These are phyloP conservation scores for Ruellia speciosa DNA, from an alignment of 305 asterid genomes.

Conservation along the genomic window DNA sequence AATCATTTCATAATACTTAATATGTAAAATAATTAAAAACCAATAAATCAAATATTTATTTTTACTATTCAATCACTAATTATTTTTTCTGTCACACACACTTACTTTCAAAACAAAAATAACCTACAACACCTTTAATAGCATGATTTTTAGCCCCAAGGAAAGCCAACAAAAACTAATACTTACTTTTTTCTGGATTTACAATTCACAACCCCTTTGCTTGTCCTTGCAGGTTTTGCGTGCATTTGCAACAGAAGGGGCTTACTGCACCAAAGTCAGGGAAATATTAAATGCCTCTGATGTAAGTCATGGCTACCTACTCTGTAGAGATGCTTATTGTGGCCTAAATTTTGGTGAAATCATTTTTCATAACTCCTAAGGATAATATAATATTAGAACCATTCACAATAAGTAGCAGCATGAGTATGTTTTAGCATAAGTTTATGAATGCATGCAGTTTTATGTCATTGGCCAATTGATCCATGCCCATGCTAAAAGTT, in stretches of 20 bases:
- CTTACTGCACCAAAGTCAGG: constrained; percentile 80
- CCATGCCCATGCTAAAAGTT: not conserved
- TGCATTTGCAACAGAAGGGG: constrained; percentile 97
- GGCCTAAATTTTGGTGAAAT: constrained; percentile 1
- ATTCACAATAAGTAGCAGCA: not conserved
- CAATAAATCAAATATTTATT: too few relatives aligned
- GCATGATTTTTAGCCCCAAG: too few relatives aligned
- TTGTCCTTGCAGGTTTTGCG: constrained; percentile 64
- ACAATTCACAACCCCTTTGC: constrained; percentile 13
- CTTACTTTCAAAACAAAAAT: too few relatives aligned
- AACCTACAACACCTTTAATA: too few relatives aligned
- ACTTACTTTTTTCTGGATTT: not conserved
- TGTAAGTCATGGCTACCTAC: constrained; percentile 49
- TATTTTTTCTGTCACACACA: too few relatives aligned
- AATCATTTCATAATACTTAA: too few relatives aligned
- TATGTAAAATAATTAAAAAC: too few relatives aligned
- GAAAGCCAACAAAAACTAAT: not conserved
- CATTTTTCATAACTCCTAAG: constrained; percentile 10
- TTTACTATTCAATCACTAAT: too few relatives aligned
- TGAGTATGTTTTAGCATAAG: constrained; percentile 1
- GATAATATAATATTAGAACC: constrained; percentile 6
- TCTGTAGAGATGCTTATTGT: constrained; percentile 18
- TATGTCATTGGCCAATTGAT: not conserved
- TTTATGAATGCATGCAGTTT: not conserved
- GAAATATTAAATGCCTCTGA: constrained; percentile 72